A percentile compares a stretch with the other conserved stretches of the same genome.
phyloP scores from a whole-genome alignment of 2,329 filamentous ascomycete species.

The Ophiostoma montium region DNA sequence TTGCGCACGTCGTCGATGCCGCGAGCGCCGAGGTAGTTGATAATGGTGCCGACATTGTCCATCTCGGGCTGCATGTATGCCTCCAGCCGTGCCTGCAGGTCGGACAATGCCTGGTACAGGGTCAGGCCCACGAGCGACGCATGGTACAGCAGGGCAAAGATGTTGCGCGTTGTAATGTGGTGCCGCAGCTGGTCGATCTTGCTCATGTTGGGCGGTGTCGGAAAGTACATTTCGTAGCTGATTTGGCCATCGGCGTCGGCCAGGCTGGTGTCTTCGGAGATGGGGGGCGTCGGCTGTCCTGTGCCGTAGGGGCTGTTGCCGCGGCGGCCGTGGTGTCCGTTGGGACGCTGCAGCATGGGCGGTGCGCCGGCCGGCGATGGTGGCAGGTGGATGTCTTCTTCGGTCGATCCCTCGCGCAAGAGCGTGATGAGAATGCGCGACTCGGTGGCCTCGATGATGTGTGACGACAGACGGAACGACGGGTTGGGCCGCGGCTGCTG shows the following conservation, averaged over 20 bases:
- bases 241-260: constrained; percentile 38
- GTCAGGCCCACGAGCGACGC: constrained; percentile 51
- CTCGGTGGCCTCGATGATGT: constrained; percentile 43
- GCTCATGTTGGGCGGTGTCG: constrained; percentile 35
- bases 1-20: constrained; percentile 51
- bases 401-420: constrained; percentile 37
- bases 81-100: constrained; percentile 47
- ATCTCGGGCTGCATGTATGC: constrained; percentile 40
- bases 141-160: constrained; percentile 51
- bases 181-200: constrained; percentile 37
- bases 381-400: constrained; percentile 31
- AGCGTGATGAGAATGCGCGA: constrained; percentile 38
- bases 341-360: constrained; percentile 22
- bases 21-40: constrained; percentile 44
- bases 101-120: constrained; percentile 46
- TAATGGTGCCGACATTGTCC: constrained; percentile 44
- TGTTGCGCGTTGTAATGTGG: constrained; percentile 53
- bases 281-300: constrained; percentile 29
- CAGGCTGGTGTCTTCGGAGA: constrained; percentile 29
- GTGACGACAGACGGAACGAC: constrained; percentile 43
- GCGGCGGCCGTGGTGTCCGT: constrained; percentile 15
- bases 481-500: constrained; percentile 31
- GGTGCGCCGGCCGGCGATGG: constrained; percentile 29
- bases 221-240: constrained; percentile 50
- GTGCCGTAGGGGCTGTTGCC: constrained; percentile 9